A percentile compares a stretch with the other conserved stretches of the same genome.
phyloP scores from a whole-genome alignment of 768 basidiomycete genomes.

The Amanita subjunquillea region DNA sequence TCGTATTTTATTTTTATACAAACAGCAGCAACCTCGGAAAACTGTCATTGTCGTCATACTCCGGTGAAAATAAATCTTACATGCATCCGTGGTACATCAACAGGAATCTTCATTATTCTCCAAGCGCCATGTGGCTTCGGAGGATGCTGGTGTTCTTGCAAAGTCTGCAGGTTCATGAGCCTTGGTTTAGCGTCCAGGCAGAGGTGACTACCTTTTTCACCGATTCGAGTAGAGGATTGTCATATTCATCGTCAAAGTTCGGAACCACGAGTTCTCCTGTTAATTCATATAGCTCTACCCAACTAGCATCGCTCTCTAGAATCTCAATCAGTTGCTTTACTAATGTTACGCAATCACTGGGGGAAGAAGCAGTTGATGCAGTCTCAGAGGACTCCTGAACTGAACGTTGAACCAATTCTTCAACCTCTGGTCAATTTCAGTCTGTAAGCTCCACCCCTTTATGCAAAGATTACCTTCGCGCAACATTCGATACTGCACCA shows the following conservation, averaged over 20 bases:
- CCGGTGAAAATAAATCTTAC: slow-evolving; percentile 51
- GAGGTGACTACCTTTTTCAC: slow-evolving; percentile 20
- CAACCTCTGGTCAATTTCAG: slow-evolving; percentile 43
- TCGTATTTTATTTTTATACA: slow-evolving; percentile 35
- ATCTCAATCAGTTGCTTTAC: slow-evolving; percentile 42
- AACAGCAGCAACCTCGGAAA: slow-evolving; percentile 54
- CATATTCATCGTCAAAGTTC: slow-evolving; percentile 18
- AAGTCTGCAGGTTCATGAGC: slow-evolving; percentile 18
- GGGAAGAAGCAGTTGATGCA: slow-evolving; percentile 16
- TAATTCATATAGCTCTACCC: slow-evolving; percentile 62
- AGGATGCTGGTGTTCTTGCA: slow-evolving; percentile 34
- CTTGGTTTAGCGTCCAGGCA: not conserved
- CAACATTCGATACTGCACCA: slow-evolving; percentile 69
- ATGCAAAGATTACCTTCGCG: slow-evolving; percentile 53
- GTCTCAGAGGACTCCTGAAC: slow-evolving; percentile 33
- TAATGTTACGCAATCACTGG: slow-evolving; percentile 31
- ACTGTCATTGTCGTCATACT: slow-evolving; percentile 20
- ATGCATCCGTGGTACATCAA: slow-evolving; percentile 65
- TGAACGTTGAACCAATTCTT: slow-evolving; percentile 42
- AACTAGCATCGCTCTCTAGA: slow-evolving; percentile 49
- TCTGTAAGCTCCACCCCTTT: not conserved
- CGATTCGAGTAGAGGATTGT: slow-evolving; percentile 18
- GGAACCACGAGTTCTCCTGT: slow-evolving; percentile 65
- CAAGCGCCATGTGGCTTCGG: slow-evolving; percentile 36
- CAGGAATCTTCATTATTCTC: slow-evolving; percentile 68